phyloP scores from a whole-genome alignment of 768 basidiomycete species.

The Trametes elegans region DNA sequence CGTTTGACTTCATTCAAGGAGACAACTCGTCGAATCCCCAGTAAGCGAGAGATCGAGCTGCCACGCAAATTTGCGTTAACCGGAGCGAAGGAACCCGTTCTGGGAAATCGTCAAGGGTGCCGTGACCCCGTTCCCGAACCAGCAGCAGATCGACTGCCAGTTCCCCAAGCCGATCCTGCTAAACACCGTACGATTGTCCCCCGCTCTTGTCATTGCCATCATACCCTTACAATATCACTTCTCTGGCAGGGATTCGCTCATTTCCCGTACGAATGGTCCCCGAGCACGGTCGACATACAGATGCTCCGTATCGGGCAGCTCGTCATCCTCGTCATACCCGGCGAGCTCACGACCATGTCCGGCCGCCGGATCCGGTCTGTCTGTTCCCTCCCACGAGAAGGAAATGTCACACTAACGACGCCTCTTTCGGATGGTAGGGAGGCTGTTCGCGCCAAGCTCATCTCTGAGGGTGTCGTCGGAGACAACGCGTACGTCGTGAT shows the following conservation, averaged over 20 bases:
- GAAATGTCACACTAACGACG: not conserved
- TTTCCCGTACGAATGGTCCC: conserved; percentile 72
- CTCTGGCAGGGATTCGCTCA: conserved; percentile 56
- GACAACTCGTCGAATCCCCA: conserved; percentile 57
- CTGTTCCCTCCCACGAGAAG: not conserved
- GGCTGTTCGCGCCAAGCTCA: conserved; percentile 61
- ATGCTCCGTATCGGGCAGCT: conserved; percentile 76
- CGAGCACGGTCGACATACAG: conserved; percentile 71
- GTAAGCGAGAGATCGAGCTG: no score
- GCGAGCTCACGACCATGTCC: conserved; percentile 82
- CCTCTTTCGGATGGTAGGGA: conserved; percentile 41
- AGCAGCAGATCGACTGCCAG: conserved; percentile 67
- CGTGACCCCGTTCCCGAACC: conserved; percentile 62
- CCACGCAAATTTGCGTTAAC: conserved; percentile 14
- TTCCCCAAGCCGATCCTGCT: conserved; percentile 76
- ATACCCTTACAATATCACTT: conserved; percentile 7
- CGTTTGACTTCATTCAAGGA: conserved; percentile 77
- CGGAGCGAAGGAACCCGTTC: conserved; percentile 59
- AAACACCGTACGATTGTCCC: conserved; percentile 51
- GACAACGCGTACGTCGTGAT: conserved; percentile 72
- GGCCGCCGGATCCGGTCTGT: conserved; percentile 68
- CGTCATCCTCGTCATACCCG: conserved; percentile 73
- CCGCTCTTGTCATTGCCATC: not conserved
- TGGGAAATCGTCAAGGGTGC: conserved; percentile 80
- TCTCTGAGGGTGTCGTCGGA: conserved; percentile 61